Conservation (phyloP, 805 yeast genomes). For the Yamadazyma ubonensis region DNA sequence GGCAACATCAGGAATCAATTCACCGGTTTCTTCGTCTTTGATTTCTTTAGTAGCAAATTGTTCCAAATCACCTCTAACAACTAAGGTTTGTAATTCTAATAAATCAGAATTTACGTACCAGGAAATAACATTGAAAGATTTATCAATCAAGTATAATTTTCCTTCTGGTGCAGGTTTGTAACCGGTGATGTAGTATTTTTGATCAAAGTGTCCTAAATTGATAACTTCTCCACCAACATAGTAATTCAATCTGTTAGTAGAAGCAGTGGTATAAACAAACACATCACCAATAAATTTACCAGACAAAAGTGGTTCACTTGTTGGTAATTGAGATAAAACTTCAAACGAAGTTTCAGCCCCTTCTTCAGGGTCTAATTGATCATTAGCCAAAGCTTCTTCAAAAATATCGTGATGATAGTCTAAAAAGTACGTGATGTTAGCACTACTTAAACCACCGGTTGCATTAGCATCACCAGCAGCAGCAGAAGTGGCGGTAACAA, state of each 20-base stretch:
- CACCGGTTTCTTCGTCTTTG: constrained; percentile 39
- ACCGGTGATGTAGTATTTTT: constrained; percentile 81
- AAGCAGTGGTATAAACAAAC: constrained; percentile 81
- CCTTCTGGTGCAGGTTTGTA: constrained; percentile 83
- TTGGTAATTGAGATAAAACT: constrained; percentile 71
- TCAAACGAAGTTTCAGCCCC: constrained; percentile 88
- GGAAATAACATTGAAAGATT: constrained; percentile 78
- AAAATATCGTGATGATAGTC: constrained; percentile 68
- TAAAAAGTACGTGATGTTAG: constrained; percentile 74
- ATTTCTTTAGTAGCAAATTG: constrained; percentile 40
- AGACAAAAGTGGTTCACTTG: constrained; percentile 70
- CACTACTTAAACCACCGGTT: constrained; percentile 20
- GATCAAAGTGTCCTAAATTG: constrained; percentile 90
- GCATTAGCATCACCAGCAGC: constrained; percentile 18
- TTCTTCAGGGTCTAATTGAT: constrained; percentile 68
- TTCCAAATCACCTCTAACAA: constrained; percentile 90
- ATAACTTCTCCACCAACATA: constrained; percentile 92
- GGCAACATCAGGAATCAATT: constrained; percentile 37
- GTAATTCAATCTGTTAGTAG: constrained; percentile 83
- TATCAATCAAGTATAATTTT: constrained; percentile 86
- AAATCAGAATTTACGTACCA: constrained; percentile 82
- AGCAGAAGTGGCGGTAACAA: constrained; percentile 43
- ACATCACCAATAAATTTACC: constrained; percentile 99
- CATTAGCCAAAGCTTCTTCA: constrained; percentile 58
- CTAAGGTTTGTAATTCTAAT: constrained; percentile 93